phyloP scores from a whole-genome alignment of 163 green algal genomes.

The Prototheca wickerhamii region DNA sequence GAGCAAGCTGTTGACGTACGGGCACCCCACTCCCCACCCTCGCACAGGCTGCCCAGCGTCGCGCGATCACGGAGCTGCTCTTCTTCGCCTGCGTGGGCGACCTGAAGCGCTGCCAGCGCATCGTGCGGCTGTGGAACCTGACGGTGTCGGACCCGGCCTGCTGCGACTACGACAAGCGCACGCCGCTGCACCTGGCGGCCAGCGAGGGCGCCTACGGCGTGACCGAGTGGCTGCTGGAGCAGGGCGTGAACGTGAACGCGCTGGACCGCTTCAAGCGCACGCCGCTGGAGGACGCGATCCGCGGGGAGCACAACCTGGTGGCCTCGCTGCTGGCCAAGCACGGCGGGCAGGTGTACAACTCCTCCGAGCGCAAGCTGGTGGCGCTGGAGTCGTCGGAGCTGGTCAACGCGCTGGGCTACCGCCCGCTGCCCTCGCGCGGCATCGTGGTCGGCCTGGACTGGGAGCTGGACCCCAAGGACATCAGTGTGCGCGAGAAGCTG shows the following conservation, averaged over 20 bases:
- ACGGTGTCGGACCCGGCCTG: constrained; percentile 34
- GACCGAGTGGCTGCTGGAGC: constrained; percentile 73
- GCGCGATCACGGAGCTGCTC: constrained; percentile 77
- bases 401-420: constrained; percentile 45
- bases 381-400: constrained; percentile 39
- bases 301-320: constrained; percentile 67
- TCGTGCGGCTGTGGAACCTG: constrained; percentile 67
- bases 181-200: constrained; percentile 63
- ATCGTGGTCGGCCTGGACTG: constrained; percentile 66
- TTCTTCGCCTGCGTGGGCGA: constrained; percentile 84
- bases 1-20: no score
- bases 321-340: constrained; percentile 63
- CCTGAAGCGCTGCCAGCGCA: constrained; percentile 57
- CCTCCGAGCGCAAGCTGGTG: constrained; percentile 17
- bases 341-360: constrained; percentile 54
- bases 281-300: constrained; percentile 78
- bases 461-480: constrained; percentile 65
- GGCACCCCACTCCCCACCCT: no score
- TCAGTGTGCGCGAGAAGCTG: constrained; percentile 63
- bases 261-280: constrained; percentile 75
- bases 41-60: constrained; percentile 62
- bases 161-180: constrained; percentile 59
- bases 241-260: constrained; percentile 55
- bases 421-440: constrained; percentile 38
- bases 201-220: constrained; percentile 71